These are phyloP conservation scores for Monocercomonoides exilis DNA, from an alignment of 78 protist genomes.

Conservation along the genomic window DNA sequence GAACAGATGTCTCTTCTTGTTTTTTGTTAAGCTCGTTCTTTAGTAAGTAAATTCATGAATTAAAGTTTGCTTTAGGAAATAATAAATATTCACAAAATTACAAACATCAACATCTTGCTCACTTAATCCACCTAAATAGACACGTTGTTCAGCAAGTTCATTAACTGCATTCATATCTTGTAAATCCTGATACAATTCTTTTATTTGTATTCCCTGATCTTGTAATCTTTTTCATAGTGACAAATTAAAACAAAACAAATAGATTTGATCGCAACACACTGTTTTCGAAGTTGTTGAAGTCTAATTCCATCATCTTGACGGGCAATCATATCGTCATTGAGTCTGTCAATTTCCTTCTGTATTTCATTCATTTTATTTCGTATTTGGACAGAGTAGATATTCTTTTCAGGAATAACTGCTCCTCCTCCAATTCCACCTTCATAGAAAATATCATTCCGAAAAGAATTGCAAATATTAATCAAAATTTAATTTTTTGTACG, in stretches of 20 bases:
- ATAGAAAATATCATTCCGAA: too few relatives aligned
- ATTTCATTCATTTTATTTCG: background rate
- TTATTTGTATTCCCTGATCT: background rate
- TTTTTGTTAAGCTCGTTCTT: too few relatives aligned
- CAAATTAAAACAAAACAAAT: background rate
- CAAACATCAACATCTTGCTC: background rate
- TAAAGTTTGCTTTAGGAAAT: too few relatives aligned
- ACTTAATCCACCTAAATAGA: background rate
- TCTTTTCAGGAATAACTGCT: background rate
- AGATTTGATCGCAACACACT: too few relatives aligned
- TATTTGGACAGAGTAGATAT: background rate
- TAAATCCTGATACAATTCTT: background rate
- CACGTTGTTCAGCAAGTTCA: background rate
- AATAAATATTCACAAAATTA: too few relatives aligned
- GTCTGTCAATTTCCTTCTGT: background rate
- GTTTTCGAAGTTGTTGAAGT: background rate
- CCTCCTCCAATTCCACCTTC: too few relatives aligned
- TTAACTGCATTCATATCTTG: background rate
- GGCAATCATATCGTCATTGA: background rate
- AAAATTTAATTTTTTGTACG: too few relatives aligned
- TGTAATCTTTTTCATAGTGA: background rate
- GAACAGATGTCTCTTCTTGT: too few relatives aligned
- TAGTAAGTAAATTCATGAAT: too few relatives aligned
- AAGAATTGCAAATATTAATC: too few relatives aligned
- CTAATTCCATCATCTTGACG: background rate